Evolutionary conservation across 257 asterid genomes (phyloP).

Genomic region (Lycium ferocissimum): DNA sequence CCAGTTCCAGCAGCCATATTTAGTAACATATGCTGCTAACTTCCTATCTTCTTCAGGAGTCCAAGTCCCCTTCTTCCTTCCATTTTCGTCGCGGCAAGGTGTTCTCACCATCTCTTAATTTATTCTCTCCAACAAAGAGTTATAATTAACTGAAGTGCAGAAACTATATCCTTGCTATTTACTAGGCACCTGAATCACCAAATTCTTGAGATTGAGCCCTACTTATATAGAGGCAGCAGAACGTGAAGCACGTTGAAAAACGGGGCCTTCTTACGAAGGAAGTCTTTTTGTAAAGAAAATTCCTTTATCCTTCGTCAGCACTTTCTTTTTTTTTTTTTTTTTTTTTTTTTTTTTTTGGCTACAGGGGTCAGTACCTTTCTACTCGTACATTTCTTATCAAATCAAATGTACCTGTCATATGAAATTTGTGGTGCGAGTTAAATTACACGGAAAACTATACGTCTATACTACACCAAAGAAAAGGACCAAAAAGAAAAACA

Average conservation of each 20-base stretch:
- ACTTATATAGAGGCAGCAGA: slow-evolving; percentile 1
- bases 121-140: not conserved
- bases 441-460: not conserved
- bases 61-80: slow-evolving; percentile 30
- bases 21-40: slow-evolving; percentile 29
- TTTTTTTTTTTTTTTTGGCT: too few species aligned
- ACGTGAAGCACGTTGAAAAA: slow-evolving; percentile 2
- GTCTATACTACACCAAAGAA: too few species aligned
- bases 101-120: slow-evolving; percentile 25
- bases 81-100: slow-evolving; percentile 18
- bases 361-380: not conserved
- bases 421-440: not conserved
- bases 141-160: not conserved
- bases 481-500: too few species aligned
- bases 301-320: not conserved
- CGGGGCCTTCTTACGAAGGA: not conserved
- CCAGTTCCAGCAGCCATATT: slow-evolving; percentile 37
- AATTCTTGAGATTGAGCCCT: not conserved
- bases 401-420: not conserved
- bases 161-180: not conserved
- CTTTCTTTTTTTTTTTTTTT: too few species aligned
- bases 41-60: slow-evolving; percentile 37
- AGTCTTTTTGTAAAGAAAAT: not conserved
- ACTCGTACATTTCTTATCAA: not conserved
- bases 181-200: not conserved